These are phyloP conservation scores for Turnera subulata DNA, from an alignment of 345 rosid species.

Conservation along the genomic window DNA sequence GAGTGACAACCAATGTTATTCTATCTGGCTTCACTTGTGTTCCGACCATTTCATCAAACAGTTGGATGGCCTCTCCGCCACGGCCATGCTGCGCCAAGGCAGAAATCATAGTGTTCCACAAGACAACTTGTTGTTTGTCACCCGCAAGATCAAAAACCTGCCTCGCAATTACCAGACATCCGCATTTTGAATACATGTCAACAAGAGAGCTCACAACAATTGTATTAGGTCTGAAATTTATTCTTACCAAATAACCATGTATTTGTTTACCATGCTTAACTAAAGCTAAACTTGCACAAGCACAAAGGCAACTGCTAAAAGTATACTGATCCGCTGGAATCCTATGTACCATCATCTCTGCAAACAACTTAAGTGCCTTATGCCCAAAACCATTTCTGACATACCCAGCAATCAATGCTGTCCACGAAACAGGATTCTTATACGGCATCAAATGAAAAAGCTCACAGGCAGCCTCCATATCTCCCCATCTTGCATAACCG, in stretches of 20 bases:
- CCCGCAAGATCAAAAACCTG: constrained; percentile 40
- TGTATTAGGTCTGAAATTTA: constrained; percentile 46
- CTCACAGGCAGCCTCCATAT: constrained; percentile 53
- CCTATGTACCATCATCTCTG: constrained; percentile 44
- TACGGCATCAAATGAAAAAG: constrained; percentile 60
- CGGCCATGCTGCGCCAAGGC: constrained; percentile 70
- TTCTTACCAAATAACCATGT: constrained; percentile 52
- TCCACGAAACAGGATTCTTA: constrained; percentile 67
- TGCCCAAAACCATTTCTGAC: constrained; percentile 53
- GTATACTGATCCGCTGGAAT: constrained; percentile 70
- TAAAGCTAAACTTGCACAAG: constrained; percentile 63
- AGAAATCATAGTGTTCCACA: constrained; percentile 87
- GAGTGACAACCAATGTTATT: constrained; percentile 56
- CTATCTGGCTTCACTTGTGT: constrained; percentile 47
- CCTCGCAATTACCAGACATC: constrained; percentile 42
- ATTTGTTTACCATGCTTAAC: constrained; percentile 68
- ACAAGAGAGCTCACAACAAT: constrained; percentile 72
- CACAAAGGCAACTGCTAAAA: constrained; percentile 72
- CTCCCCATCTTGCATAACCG: constrained; percentile 58
- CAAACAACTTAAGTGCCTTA: constrained; percentile 44
- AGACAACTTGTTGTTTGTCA: constrained; percentile 46
- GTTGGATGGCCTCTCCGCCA: constrained; percentile 47
- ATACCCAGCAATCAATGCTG: constrained; percentile 72
- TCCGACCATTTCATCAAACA: constrained; percentile 50
- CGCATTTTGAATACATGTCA: constrained; percentile 85